These are phyloP conservation scores for Elymus sibiricus DNA, from an alignment of 176 grass and related monocot species.

Conservation along the genomic window DNA sequence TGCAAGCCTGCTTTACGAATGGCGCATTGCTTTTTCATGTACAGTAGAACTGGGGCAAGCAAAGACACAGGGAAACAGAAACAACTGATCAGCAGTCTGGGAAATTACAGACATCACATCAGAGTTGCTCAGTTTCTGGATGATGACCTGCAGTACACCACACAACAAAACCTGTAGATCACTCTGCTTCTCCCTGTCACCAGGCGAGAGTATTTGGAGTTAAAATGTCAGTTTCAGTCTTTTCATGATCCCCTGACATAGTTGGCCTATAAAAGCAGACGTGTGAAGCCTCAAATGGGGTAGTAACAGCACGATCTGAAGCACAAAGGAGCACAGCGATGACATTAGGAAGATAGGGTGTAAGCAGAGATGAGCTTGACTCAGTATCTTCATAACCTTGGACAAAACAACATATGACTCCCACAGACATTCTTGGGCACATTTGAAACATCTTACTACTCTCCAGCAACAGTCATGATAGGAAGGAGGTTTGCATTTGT, in stretches of 20 bases:
- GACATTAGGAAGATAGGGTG: conserved; percentile 65
- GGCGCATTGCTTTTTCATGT: conserved; percentile 88
- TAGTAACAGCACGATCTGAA: conserved; percentile 54
- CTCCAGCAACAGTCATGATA: conserved; percentile 62
- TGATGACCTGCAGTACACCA: conserved; percentile 82
- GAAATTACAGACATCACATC: conserved; percentile 53
- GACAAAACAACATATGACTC: conserved; percentile 81
- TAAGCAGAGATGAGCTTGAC: conserved; percentile 52
- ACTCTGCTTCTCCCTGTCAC: conserved; percentile 82
- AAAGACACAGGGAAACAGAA: conserved; percentile 76
- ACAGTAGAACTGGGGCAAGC: conserved; percentile 73
- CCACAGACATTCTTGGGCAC: conserved; percentile 82
- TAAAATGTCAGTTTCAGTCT: conserved; percentile 68
- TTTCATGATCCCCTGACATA: conserved; percentile 72
- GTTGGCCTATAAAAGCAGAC: conserved; percentile 64
- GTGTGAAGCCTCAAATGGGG: conserved; percentile 59
- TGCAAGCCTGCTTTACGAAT: conserved; percentile 76
- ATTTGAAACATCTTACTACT: conserved; percentile 73
- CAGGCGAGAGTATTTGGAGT: conserved; percentile 54
- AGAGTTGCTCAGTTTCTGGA: conserved; percentile 66
- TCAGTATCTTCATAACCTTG: conserved; percentile 49
- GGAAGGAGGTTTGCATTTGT: conserved; percentile 58
- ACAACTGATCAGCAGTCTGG: conserved; percentile 64
- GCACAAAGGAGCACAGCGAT: conserved; percentile 67
- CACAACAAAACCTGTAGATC: conserved; percentile 76